Base-by-base conservation (phyloP, 2,329 filamentous ascomycete genomes). In the Scedosporium minutisporum region DNA sequence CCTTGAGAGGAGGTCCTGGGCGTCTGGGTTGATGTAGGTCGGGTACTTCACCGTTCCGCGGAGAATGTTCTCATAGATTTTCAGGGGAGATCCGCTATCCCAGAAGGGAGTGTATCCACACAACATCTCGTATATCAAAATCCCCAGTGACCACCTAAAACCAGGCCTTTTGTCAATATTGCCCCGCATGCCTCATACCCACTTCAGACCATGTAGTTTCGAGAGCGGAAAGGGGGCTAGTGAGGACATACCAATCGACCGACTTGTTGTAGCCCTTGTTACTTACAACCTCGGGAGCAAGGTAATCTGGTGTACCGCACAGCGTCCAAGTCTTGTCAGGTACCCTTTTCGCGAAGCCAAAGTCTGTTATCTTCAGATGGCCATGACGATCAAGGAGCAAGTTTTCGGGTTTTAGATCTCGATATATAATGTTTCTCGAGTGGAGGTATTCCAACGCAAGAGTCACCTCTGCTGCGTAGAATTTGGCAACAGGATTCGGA, bases 191-290 rank as follows among this genome's bases (percentile, higher is more conserved):
- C 33, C 33, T 38, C 33, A 10, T 38, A 38, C 33, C 4, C 10
- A 38, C 33, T 14, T 21, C 10, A 4, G 29, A n/a, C 1, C 16
- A 58, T 7, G 16, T 27, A 27, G 23, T 23, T 10, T 60, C 29
- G 18, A 41, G 58, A 18, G 3, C 23, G 6, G 46, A 25, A 38
- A 25, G 21, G 25, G 21, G 48, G 67, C 9, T 63, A 29, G 46
- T 66, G 64, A 33, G 18, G n/a, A 78, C 90, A 78, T 78, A 97
- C 95, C 95, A 99, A 74, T 99, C 95, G 18, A 99, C 95, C 48
- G 93, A 97, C 76, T 97, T 99, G 80, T 99, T 99, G 81, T 99
- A 99, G 61, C 95, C 95, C 78, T 97, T 97, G 75, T 93, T 97
- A 64, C 92, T 93, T n/a, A 99, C 95, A 14, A 99, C 95, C 77